Evolutionary conservation across 345 rosid species (phyloP).

Genomic region (Trapa incisa): DNA sequence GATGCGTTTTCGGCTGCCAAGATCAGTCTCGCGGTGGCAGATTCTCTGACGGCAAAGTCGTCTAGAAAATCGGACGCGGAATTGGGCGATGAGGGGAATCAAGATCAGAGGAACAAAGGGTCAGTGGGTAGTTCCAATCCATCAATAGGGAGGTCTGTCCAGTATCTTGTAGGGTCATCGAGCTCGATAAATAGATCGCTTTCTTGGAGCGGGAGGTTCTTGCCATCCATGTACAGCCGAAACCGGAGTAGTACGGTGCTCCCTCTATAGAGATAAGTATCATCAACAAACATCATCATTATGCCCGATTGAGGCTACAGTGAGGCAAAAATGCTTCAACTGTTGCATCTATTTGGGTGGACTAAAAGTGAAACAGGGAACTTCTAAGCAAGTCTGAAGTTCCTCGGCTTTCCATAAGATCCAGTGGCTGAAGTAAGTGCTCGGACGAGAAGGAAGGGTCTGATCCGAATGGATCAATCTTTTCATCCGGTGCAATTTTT

Average conservation of each 20-base stretch:
- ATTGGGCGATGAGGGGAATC: slow-evolving; percentile 13
- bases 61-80: slow-evolving; percentile 11
- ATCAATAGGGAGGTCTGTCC: slow-evolving; percentile 25
- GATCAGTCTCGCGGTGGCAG: slow-evolving; percentile 24
- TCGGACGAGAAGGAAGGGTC: not conserved
- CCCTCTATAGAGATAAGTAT: slow-evolving; percentile 7
- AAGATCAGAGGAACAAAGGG: slow-evolving; percentile 20
- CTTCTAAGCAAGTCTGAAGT: not conserved
- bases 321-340: not conserved
- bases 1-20: slow-evolving; percentile 44
- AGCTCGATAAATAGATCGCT: slow-evolving; percentile 44
- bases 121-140: slow-evolving; percentile 21
- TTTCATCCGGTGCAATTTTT: not conserved
- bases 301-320: not conserved
- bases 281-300: not conserved
- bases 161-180: slow-evolving; percentile 16
- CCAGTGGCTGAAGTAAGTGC: not conserved
- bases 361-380: too few species aligned
- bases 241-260: slow-evolving; percentile 12
- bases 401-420: not conserved
- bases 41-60: slow-evolving; percentile 5
- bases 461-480: slow-evolving; percentile 6
- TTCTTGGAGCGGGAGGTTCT: slow-evolving; percentile 49
- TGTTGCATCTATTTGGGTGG: not conserved
- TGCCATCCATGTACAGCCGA: slow-evolving; percentile 17